Percentiles rank a stretch among this genome's conserved stretches.
Conservation (phyloP, 1,139 yeast species). For the Hansenula sp. region DNA sequence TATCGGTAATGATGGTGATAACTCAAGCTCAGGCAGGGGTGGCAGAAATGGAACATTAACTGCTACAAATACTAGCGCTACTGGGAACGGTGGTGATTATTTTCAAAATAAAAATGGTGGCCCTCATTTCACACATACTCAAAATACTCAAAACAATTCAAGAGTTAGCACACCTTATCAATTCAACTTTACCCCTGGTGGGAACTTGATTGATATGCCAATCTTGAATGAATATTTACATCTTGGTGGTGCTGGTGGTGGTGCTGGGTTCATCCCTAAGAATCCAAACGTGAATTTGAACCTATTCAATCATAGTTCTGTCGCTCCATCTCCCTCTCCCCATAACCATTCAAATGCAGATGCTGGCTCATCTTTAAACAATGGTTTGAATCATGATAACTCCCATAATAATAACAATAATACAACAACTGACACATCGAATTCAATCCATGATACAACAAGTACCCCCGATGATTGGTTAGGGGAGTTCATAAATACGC, state of each 20-base stretch:
- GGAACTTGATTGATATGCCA: slow-evolving; percentile 26
- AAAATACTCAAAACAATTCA: slow-evolving; percentile 2
- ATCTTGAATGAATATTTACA: slow-evolving; percentile 26
- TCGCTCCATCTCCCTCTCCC: slow-evolving; percentile 15
- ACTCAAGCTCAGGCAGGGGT: neutral
- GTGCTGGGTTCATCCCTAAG: slow-evolving; percentile 26
- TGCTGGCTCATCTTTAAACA: slow-evolving; percentile 3
- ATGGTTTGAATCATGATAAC: slow-evolving; percentile 6
- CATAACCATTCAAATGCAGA: slow-evolving; percentile 2
- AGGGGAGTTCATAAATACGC: slow-evolving; percentile 59
- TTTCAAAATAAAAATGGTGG: slow-evolving; percentile 1
- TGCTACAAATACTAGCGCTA: slow-evolving; percentile 1
- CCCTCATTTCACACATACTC: neutral
- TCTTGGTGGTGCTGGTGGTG: slow-evolving; percentile 27
- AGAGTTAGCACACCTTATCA: slow-evolving; percentile 32
- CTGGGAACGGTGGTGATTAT: slow-evolving; percentile 6
- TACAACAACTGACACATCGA: slow-evolving; percentile 11
- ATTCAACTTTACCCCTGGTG: slow-evolving; percentile 28
- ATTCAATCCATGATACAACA: slow-evolving; percentile 13
- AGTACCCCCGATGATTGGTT: slow-evolving; percentile 51
- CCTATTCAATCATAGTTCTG: slow-evolving; percentile 16
- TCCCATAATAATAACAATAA: slow-evolving; percentile 9
- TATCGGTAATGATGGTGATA: slow-evolving; percentile 8
- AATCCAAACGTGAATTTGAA: slow-evolving; percentile 17
- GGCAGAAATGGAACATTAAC: slow-evolving; percentile 1